phyloP scores from a whole-genome alignment of 2,329 filamentous ascomycete genomes.

The Aspergillus flavus region DNA sequence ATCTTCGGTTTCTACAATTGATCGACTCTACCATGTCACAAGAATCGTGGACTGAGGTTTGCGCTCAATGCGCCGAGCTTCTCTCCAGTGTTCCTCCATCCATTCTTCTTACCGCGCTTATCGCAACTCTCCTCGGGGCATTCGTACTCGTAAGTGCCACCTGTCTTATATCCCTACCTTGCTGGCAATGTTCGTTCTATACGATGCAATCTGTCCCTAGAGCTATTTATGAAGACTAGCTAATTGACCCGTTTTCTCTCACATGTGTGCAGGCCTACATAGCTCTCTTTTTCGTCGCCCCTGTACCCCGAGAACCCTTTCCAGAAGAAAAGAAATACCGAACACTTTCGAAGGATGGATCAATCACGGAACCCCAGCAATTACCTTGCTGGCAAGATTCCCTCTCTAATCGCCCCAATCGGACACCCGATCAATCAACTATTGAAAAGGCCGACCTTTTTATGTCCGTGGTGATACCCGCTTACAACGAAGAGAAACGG shows the following conservation, averaged over 20 bases:
- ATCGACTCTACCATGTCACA: conserved; percentile 28
- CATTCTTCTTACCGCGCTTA: conserved; percentile 31
- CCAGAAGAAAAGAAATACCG: conserved; percentile 83
- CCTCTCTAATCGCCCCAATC: conserved; percentile 63
- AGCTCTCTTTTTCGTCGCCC: conserved; percentile 74
- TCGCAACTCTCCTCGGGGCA: conserved; percentile 34
- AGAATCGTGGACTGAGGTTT: conserved; percentile 31
- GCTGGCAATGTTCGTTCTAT: not conserved
- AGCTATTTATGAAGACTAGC: not conserved
- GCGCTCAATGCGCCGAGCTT: conserved; percentile 36
- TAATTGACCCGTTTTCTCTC: not conserved
- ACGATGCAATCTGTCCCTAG: not conserved
- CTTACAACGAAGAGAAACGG: conserved; percentile 90
- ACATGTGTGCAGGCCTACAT: conserved; percentile 59
- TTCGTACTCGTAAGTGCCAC: conserved; percentile 36
- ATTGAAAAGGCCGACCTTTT: conserved; percentile 79
- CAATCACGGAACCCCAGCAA: conserved; percentile 54
- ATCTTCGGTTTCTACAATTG: conserved; percentile 5
- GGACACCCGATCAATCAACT: conserved; percentile 41
- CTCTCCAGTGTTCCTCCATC: conserved; percentile 31
- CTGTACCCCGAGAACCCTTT: conserved; percentile 72
- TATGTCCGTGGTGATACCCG: conserved; percentile 89
- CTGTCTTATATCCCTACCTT: conserved; percentile 4
- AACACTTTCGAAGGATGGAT: conserved; percentile 70
- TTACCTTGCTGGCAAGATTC: conserved; percentile 88